Conservation (phyloP, 2,329 filamentous ascomycete genomes). For the Parascedosporium putredinis region DNA sequence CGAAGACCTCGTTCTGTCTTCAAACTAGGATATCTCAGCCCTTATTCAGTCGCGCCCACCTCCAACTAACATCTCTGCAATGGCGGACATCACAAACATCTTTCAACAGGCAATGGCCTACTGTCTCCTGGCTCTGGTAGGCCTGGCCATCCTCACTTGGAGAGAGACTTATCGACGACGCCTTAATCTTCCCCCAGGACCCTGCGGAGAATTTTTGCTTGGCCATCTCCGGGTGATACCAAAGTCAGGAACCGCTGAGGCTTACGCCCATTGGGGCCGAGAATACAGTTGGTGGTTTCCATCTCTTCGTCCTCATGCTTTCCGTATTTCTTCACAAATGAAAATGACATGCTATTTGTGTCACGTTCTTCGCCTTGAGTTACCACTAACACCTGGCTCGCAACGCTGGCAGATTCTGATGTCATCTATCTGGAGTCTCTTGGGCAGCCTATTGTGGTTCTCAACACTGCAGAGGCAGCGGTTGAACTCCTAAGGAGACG, state of each 20-base stretch:
- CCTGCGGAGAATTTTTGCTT: constrained; percentile 18
- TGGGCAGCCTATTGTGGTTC: constrained; percentile 21
- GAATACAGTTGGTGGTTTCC: constrained; percentile 16
- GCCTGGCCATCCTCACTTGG: neutral
- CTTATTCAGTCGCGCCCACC: too few species aligned
- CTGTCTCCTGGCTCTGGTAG: neutral
- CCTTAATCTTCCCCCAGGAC: constrained; percentile 12
- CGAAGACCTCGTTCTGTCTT: too few species aligned
- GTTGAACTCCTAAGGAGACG: constrained; percentile 32
- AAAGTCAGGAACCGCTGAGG: constrained; percentile 16
- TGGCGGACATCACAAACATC: too few species aligned
- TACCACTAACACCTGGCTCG: too few species aligned
- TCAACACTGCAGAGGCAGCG: constrained; percentile 21
- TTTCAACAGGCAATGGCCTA: neutral
- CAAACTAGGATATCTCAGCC: too few species aligned
- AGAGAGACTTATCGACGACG: neutral
- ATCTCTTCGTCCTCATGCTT: too few species aligned
- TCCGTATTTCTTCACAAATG: too few species aligned
- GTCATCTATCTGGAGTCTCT: constrained; percentile 21
- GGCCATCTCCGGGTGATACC: constrained; percentile 19
- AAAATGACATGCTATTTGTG: too few species aligned
- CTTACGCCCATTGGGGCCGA: constrained; percentile 18
- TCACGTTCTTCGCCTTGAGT: too few species aligned
- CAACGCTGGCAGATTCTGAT: constrained; percentile 17
- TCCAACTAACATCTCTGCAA: too few species aligned